Evolutionary conservation across 169 alveolate species (phyloP).

Genomic region (Besnoitia besnoiti): DNA sequence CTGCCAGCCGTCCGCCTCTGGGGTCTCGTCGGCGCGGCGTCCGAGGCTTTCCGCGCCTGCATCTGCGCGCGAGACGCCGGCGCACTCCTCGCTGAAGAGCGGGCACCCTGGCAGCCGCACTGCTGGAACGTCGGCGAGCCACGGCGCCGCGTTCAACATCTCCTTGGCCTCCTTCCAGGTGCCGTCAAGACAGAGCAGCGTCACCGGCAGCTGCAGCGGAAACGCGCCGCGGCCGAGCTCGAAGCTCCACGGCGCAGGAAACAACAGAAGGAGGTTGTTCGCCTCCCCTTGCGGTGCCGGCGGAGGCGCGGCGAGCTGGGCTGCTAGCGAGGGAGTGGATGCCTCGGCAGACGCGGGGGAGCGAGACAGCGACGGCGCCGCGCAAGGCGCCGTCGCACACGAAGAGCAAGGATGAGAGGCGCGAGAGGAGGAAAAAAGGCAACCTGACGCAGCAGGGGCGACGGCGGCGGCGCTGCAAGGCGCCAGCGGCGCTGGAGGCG

Average conservation of each 20-base stretch:
- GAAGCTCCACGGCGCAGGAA: conserved; percentile 1
- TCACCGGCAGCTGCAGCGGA: conserved; percentile 62
- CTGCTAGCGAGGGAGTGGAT: no score
- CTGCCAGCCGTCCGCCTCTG: no score
- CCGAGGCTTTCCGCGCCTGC: no score
- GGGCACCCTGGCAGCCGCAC: conserved; percentile 36
- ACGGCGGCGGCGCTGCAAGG: not conserved
- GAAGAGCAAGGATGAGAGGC: not conserved
- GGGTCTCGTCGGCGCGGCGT: no score
- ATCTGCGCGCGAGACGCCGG: no score
- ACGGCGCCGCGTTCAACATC: conserved; percentile 54
- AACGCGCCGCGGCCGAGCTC: conserved; percentile 14
- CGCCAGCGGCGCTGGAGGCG: not conserved
- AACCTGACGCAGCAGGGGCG: no score
- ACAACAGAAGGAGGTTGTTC: not conserved
- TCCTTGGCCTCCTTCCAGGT: conserved; percentile 68
- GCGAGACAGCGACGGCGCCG: not conserved
- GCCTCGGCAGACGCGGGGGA: not conserved
- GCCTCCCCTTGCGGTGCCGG: not conserved
- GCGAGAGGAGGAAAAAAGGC: not conserved
- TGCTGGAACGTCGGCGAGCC: conserved; percentile 63
- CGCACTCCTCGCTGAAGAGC: no score
- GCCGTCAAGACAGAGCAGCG: conserved; percentile 64
- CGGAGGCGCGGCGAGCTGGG: not conserved
- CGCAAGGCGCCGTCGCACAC: not conserved